These are phyloP conservation scores for Polytrichum commune DNA, from an alignment of 225 moss, liverwort and hornwort species.

Conservation along the genomic window DNA sequence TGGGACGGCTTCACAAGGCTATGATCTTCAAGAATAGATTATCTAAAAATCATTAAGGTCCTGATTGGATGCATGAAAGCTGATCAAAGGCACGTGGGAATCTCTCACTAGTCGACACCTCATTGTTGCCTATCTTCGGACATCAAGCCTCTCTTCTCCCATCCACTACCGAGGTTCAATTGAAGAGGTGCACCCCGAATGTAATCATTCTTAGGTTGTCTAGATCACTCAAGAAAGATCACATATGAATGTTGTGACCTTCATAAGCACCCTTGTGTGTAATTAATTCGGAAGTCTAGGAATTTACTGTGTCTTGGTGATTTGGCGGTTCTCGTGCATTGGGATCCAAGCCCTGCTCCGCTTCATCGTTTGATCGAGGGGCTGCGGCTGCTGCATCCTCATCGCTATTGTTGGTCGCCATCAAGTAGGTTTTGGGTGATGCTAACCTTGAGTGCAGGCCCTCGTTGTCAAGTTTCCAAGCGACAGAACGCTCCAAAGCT, in stretches of 20 bases:
- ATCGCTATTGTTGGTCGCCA: slow-evolving; percentile 10
- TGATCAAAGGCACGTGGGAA: not conserved
- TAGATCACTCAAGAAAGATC: too few relatives aligned
- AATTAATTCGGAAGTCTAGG: not conserved
- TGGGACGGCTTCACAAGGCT: too few relatives aligned
- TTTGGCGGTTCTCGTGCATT: not conserved
- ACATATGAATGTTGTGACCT: too few relatives aligned
- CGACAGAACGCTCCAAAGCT: slow-evolving; percentile 6
- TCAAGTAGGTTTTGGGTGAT: slow-evolving; percentile 14
- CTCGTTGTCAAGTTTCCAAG: slow-evolving; percentile 14
- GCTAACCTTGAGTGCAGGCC: slow-evolving; percentile 10
- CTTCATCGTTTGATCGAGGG: not conserved
- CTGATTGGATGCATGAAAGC: too few relatives aligned
- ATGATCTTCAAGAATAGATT: too few relatives aligned
- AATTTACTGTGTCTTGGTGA: slow-evolving; percentile 7
- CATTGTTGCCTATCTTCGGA: too few relatives aligned
- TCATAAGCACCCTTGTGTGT: not conserved
- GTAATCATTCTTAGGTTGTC: too few relatives aligned
- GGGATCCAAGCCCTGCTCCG: slow-evolving; percentile 5
- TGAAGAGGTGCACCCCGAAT: too few relatives aligned
- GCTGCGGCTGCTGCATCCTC: slow-evolving; percentile 8
- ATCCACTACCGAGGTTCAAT: too few relatives aligned
- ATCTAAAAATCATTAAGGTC: too few relatives aligned
- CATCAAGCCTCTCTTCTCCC: not conserved
- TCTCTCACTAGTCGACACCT: not conserved